Percentiles rank a stretch among this genome's conserved stretches.
Conservation (phyloP, 129 eudicot species). For the Helichrysum umbraculigerum region DNA sequence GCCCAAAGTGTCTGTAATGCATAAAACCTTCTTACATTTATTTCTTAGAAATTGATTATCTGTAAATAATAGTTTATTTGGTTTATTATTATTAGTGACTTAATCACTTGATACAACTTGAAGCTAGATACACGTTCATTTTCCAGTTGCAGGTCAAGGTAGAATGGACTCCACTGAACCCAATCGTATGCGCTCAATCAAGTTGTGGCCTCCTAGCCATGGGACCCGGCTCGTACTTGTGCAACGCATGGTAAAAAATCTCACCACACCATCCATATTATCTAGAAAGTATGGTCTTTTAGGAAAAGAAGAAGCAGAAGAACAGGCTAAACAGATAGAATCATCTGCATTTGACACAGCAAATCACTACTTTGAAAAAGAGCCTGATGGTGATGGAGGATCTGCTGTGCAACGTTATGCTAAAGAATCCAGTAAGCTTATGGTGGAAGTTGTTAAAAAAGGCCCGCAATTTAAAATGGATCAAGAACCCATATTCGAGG, state of each 20-base stretch:
- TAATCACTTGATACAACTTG: not conserved
- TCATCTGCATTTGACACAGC: slow-evolving; percentile 57
- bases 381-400: slow-evolving; percentile 72
- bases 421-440: slow-evolving; percentile 66
- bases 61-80: too few relatives aligned
- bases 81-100: too few relatives aligned
- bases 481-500: slow-evolving; percentile 33
- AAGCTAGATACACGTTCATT: not conserved
- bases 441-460: slow-evolving; percentile 63
- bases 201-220: slow-evolving; percentile 69
- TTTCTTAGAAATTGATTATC: too few relatives aligned
- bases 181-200: slow-evolving; percentile 38
- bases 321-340: slow-evolving; percentile 54
- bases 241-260: slow-evolving; percentile 59
- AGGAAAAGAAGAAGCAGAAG: slow-evolving; percentile 65
- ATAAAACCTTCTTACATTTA: slow-evolving; percentile 17
- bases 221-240: slow-evolving; percentile 56
- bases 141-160: slow-evolving; percentile 25
- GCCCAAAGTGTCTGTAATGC: too few relatives aligned
- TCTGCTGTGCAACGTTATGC: slow-evolving; percentile 70
- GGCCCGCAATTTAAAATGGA: slow-evolving; percentile 49
- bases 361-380: slow-evolving; percentile 50
- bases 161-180: slow-evolving; percentile 44
- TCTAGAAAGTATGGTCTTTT: slow-evolving; percentile 68
- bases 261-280: slow-evolving; percentile 60